These are phyloP conservation scores for Biscogniauxia marginata DNA, from an alignment of 2,329 filamentous ascomycete species.

Conservation along the genomic window DNA sequence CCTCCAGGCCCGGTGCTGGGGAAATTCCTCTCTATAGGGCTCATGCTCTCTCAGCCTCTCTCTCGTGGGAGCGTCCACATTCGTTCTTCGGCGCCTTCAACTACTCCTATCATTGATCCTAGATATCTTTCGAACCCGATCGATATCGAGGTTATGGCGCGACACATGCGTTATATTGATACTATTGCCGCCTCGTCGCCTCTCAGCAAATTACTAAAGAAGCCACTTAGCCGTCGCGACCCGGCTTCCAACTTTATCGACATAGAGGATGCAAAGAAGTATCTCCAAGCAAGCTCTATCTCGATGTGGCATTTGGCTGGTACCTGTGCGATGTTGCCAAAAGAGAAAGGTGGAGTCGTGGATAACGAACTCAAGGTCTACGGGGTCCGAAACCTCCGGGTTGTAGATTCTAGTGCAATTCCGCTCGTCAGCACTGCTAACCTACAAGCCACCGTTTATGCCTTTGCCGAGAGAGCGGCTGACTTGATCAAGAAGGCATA, in stretches of 20 bases:
- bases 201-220: constrained; percentile 38
- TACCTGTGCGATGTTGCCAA: constrained; percentile 36
- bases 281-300: constrained; percentile 32
- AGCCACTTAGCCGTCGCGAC: constrained; percentile 35
- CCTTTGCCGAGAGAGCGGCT: constrained; percentile 18
- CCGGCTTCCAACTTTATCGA: constrained; percentile 19
- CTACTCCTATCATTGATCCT: constrained; percentile 8
- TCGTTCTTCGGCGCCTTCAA: not conserved
- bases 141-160: constrained; percentile 14
- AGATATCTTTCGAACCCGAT: constrained; percentile 11
- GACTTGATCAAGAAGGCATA: constrained; percentile 15
- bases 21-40: constrained; percentile 7
- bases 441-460: constrained; percentile 16
- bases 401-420: constrained; percentile 20
- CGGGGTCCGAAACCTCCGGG: constrained; percentile 11
- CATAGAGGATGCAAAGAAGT: constrained; percentile 32
- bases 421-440: constrained; percentile 18
- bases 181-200: constrained; percentile 33
- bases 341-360: constrained; percentile 14
- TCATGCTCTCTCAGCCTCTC: constrained; percentile 14
- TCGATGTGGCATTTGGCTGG: constrained; percentile 46
- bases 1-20: constrained; percentile 3
- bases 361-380: constrained; percentile 12
- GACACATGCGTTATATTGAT: constrained; percentile 25
- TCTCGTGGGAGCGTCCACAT: constrained; percentile 19